Evolutionary conservation across 2,329 filamentous ascomycete genomes (phyloP), one percentile per base, ranked within the genome.

Genomic region (Apiospora rasikravindrae): DNA sequence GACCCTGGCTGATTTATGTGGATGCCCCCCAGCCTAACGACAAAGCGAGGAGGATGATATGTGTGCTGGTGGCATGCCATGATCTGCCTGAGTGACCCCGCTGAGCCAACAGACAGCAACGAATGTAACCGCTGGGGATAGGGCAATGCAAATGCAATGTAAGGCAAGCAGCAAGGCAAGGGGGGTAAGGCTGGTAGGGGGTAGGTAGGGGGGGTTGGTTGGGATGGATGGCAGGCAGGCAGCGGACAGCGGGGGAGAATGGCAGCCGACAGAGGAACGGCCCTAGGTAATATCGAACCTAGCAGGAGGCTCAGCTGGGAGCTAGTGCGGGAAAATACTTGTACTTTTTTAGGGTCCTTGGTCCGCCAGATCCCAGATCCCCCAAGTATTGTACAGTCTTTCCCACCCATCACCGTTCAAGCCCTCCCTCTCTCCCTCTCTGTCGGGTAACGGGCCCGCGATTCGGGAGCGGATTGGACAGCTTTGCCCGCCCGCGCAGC

Each of bases 401-500:
- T 64, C 57, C 33, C 57, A 61, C 57, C 33, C 57, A 64, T 64
- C 57, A 64, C 57, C 57, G 53, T 64, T n/a, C 8, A 24, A 64
- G 57, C 33, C 57, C 33, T 64, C 57, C 33, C 57, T 64, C 33
- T 64, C 33, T 64, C 57, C 33, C 57, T 64, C 33, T 64, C 33
- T 64, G 19, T 64, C 57, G 57, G 57, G 40, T 64, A 64, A 40
- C 57, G 57, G 57, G 29, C 29, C 57, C 57, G 57, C 33, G 3
- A n/a, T n/a, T 64, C 57, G 57, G 57, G 57, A 13, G 22, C 33
- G 57, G 57, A 64, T 64, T 64, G 57, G 57, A 64, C 29, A 64
- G 33, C 57, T 64, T 64, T 64, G 57, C 57, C 57, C 57, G 57
- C 57, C 57, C 57, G 22, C 57, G 22, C 5, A 64, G 57, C 57